Base-by-base conservation (phyloP, 805 yeast species). In the Saturnispora kantuleensis region DNA sequence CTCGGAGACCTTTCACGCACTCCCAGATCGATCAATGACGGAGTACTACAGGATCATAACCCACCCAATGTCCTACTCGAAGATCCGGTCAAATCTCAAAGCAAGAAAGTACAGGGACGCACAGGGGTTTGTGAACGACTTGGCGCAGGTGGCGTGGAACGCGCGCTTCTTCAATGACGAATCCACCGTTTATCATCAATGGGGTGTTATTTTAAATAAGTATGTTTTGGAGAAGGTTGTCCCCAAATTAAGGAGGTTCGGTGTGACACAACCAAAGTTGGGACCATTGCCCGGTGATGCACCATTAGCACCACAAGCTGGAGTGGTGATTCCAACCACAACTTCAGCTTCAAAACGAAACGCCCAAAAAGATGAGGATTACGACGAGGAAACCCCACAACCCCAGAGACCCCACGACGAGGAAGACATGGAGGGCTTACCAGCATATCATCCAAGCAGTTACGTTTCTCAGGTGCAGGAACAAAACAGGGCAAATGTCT, bases 91-190 rank as follows among this genome's bases (percentile, higher is more conserved):
- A 51, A 70, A 75, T 47, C 63, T 84, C 31, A 76, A 76, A 47
- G 67, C 71, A 35, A 63, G 62, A 41, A 65, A 64, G 48, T 89
- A 88, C 64, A 59, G 65, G 5, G 68, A 68, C 38, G 76, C 85
- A 1, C 83, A 79, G 53, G 80, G 77, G 38, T 88, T 86, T 60
- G 65, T 89, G 32, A 73, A 68, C 46, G 96, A 89, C 60, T 59
- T 89, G 47, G 86, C 82, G 0, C 94, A 85, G 60, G 83, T 90
- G 42, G 75, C 86, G 1, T 86, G 95, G 88, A 90, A 90, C 58
- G 96, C 97, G 3, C 76, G 85, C 48, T 75, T 81, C 39, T 90
- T 81, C 63, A 90, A 90, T 62, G 79, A 78, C 47, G 79, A 78
- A 50, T 79, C 72, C 11, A 77, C 88, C 1, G 67, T 67, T 13